Evolutionary conservation across 2,329 filamentous ascomycete species (phyloP), one percentile per base, ranked within the genome.

Genomic region (Beauveria caledonica): DNA sequence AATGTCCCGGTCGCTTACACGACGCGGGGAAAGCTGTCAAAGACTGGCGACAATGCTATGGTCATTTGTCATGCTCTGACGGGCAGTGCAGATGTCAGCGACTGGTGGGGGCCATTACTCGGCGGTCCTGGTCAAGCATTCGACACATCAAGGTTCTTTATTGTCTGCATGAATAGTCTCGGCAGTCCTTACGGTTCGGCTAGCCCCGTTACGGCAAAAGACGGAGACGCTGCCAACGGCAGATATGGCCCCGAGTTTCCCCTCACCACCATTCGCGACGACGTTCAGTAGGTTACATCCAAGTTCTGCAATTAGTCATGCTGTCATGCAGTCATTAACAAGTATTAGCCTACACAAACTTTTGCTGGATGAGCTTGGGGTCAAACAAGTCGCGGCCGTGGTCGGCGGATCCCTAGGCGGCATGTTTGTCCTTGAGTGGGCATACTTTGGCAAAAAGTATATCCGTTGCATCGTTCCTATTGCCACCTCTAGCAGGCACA

Each of bases 211-310:
- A 99, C 94, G 2, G 87, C 86, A 66, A 95, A 90, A 72, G 87
- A 97, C 69, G 92, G 92, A 15, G 84, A 95, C 67, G 76, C 82
- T 17, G 78, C 78, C 56, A 86, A 89, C 64, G 92, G 85, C 19
- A 83, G 84, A 66, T 99, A 99, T 70, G 94, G 94, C 0, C 94
- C 94, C 1, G 94, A 99, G 70, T 99, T 99, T 67, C 94, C 94
- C 51, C 77, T 99, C 64, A 97, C 94, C 1, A 97, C 94, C 0
- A 90, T 99, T 64, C 82, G 93, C 65, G 94, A 99, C 71, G 94
- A 99, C 76, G 93, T 97, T 58, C 92, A 89, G 89, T 94, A 76
- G 77, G 88, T 73, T 33, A 44, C 17, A 9, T 8, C 6, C 36
- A 25, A 13, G n/a, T 7, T 19, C 21, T 40, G n/a, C 3, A 2